Evolutionary conservation across 495 filamentous ascomycete genomes (phyloP).

Genomic region (Xylaria scruposa): DNA sequence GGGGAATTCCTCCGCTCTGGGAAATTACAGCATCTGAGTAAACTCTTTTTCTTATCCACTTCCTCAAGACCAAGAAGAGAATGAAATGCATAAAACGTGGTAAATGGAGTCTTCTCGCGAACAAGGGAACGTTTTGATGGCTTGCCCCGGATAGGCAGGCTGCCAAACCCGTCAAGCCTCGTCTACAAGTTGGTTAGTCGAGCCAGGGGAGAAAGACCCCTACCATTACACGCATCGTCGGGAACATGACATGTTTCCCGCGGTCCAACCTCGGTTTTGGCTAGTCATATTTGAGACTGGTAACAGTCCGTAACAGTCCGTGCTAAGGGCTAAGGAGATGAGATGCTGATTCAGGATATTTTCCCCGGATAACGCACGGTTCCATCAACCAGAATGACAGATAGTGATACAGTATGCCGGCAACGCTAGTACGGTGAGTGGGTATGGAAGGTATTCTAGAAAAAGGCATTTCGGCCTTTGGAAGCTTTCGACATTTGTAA

Average conservation of each 20-base stretch:
- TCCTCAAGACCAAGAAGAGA: conserved; percentile 5
- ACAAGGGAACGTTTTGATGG: conserved; percentile 10
- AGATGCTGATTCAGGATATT: not conserved
- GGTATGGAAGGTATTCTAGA: conserved; percentile 16
- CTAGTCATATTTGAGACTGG: not conserved
- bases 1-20: conserved; percentile 8
- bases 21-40: conserved; percentile 5
- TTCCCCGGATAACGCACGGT: conserved; percentile 21
- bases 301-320: conserved; percentile 19
- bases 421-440: not conserved
- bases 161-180: conserved; percentile 17
- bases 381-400: conserved; percentile 2
- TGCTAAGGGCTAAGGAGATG: not conserved
- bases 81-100: conserved; percentile 14
- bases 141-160: conserved; percentile 21
- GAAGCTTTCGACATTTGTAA: not conserved
- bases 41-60: conserved; percentile 15
- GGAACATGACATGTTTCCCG: not conserved
- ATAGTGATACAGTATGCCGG: not conserved
- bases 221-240: conserved; percentile 6
- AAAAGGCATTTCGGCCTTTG: not conserved
- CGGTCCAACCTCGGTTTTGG: not conserved
- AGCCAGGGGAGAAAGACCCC: not conserved
- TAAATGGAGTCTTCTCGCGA: conserved; percentile 14
- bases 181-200: not conserved